phyloP scores from a whole-genome alignment of 2,329 filamentous ascomycete species.

The Ceratocystis destructans region DNA sequence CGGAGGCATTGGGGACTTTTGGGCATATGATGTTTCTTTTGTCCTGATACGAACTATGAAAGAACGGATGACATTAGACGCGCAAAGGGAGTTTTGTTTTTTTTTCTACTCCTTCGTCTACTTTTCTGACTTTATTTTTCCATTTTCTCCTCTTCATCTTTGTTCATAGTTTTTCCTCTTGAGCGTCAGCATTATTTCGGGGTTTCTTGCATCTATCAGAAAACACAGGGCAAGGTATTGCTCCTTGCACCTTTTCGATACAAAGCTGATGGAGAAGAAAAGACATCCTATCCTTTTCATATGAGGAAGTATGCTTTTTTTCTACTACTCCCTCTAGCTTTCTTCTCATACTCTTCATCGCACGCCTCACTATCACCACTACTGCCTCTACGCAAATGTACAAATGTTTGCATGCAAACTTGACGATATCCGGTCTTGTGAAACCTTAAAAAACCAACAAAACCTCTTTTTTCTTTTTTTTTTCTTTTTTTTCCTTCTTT shows the following conservation, averaged over 20 bases:
- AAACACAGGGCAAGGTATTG: conserved; percentile 18
- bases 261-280: not conserved
- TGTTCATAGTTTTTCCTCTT: not conserved
- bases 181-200: not conserved
- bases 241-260: conserved; percentile 16
- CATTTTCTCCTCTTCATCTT: not conserved
- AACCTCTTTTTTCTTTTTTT: conserved; percentile 5
- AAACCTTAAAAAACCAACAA: conserved; percentile 4
- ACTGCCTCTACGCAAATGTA: not conserved
- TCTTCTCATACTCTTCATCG: not conserved
- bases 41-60: not conserved
- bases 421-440: not conserved
- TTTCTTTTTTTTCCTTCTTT: not conserved
- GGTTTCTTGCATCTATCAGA: not conserved
- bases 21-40: not conserved
- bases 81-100: not conserved
- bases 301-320: not conserved
- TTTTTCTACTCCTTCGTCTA: not conserved
- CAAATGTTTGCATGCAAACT: not conserved
- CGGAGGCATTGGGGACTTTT: not conserved
- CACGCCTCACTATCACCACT: not conserved
- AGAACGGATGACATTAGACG: not conserved
- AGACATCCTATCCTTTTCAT: not conserved
- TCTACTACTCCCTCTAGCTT: not conserved
- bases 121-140: conserved; percentile 2